Evolutionary conservation across 2,329 filamentous ascomycete genomes (phyloP).

Genomic region (Calonectria hawksworthii): DNA sequence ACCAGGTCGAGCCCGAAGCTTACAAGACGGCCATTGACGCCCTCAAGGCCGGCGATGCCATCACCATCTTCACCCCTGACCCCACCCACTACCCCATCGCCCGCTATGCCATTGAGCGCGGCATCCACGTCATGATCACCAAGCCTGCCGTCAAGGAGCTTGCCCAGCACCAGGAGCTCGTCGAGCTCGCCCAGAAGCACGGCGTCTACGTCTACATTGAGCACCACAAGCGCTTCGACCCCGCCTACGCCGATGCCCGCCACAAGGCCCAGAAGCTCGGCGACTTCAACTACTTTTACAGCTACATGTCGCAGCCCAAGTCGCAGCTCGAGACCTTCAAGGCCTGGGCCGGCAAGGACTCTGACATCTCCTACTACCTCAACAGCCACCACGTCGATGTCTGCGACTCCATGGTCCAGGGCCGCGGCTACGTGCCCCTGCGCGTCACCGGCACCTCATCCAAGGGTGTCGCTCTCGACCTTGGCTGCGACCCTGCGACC

Average conservation of each 20-base stretch:
- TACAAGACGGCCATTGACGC: constrained; percentile 93
- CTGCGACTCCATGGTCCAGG: constrained; percentile 89
- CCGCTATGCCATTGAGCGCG: constrained; percentile 89
- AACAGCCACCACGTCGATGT: constrained; percentile 96
- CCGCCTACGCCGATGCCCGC: constrained; percentile 89
- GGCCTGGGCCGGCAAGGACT: constrained; percentile 92
- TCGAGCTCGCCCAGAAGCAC: constrained; percentile 78
- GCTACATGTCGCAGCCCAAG: constrained; percentile 95
- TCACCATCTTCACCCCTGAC: constrained; percentile 97
- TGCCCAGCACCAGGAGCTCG: constrained; percentile 81
- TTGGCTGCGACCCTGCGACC: constrained; percentile 85
- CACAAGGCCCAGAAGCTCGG: constrained; percentile 82
- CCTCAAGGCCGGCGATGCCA: constrained; percentile 84
- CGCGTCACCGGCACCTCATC: constrained; percentile 84
- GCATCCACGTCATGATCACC: constrained; percentile 92
- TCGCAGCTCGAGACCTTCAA: constrained; percentile 94
- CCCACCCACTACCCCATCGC: constrained; percentile 94
- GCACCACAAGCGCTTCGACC: constrained; percentile 97
- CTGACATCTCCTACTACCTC: constrained; percentile 95
- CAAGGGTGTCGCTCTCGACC: constrained; percentile 81
- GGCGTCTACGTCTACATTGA: constrained; percentile 93
- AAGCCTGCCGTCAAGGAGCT: constrained; percentile 93
- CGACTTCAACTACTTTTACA: constrained; percentile 99
- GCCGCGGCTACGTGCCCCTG: constrained; percentile 79
- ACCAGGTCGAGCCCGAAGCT: constrained; percentile 80